Evolutionary conservation across 1,139 yeast species (phyloP).

Genomic region (Kazachstania sp.): DNA sequence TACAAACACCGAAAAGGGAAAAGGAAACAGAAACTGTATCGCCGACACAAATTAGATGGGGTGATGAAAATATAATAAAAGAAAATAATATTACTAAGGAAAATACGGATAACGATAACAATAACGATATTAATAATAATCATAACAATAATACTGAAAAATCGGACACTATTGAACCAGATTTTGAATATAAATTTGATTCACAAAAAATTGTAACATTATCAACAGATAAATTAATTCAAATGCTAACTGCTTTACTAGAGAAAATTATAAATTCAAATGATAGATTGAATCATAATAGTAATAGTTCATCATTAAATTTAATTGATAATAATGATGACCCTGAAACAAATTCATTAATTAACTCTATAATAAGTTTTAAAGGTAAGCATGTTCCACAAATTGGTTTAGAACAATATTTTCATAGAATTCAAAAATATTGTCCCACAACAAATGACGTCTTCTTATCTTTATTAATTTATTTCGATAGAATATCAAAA

Average conservation of each 20-base stretch:
- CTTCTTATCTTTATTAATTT: slow-evolving; percentile 77
- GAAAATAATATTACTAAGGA: background rate
- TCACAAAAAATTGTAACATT: slow-evolving; percentile 65
- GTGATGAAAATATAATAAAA: background rate
- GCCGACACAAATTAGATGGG: background rate
- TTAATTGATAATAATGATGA: background rate
- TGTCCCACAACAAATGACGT: slow-evolving; percentile 98
- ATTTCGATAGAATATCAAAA: slow-evolving; percentile 89
- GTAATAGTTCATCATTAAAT: background rate
- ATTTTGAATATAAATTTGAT: slow-evolving; percentile 10
- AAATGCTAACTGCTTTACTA: slow-evolving; percentile 77
- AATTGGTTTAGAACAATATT: slow-evolving; percentile 79
- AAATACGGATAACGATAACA: background rate
- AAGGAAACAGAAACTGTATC: background rate
- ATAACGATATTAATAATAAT: background rate
- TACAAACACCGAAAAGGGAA: slow-evolving; percentile 3
- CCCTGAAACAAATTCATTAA: background rate
- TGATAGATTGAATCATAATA: slow-evolving; percentile 52
- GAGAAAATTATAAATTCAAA: slow-evolving; percentile 89
- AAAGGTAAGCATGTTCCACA: slow-evolving; percentile 96
- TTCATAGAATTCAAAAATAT: slow-evolving; percentile 83
- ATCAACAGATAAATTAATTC: slow-evolving; percentile 69
- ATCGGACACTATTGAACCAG: slow-evolving; percentile 39
- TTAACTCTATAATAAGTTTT: slow-evolving; percentile 58
- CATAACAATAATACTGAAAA: slow-evolving; percentile 1